Evolutionary conservation across 345 rosid species (phyloP).

Genomic region (Raphanus sativus): DNA sequence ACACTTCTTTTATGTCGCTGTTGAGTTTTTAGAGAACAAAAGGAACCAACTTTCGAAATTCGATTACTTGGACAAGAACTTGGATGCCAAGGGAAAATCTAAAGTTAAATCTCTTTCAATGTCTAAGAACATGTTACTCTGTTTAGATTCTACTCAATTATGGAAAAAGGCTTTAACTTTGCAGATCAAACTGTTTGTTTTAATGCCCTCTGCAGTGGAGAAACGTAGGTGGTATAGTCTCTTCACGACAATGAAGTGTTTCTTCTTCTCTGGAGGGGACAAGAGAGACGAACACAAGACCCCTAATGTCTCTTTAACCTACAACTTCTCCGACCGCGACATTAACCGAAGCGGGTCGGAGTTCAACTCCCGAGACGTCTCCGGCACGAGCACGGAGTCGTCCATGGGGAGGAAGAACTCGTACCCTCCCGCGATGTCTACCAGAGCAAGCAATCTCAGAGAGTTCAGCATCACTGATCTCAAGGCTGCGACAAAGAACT

Average conservation of each 20-base stretch:
- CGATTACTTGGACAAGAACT: neutral
- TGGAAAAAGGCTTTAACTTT: neutral
- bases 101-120: slow-evolving; percentile 6
- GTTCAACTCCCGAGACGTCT: slow-evolving; percentile 61
- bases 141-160: neutral
- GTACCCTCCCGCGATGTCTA: slow-evolving; percentile 49
- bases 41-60: slow-evolving; percentile 16
- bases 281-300: slow-evolving; percentile 58
- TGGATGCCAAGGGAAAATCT: neutral
- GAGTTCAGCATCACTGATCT: slow-evolving; percentile 76
- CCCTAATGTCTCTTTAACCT: slow-evolving; percentile 42
- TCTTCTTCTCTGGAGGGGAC: slow-evolving; percentile 51
- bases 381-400: slow-evolving; percentile 57
- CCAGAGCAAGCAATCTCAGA: slow-evolving; percentile 62
- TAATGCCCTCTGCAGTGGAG: slow-evolving; percentile 34
- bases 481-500: slow-evolving; percentile 80
- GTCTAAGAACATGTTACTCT: slow-evolving; percentile 2
- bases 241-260: slow-evolving; percentile 67
- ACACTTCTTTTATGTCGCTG: neutral
- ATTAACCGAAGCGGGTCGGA: slow-evolving; percentile 55
- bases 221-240: slow-evolving; percentile 20
- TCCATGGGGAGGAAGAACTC: slow-evolving; percentile 59
- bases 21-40: neutral
- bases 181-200: slow-evolving; percentile 7
- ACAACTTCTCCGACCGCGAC: slow-evolving; percentile 49